phyloP scores from a whole-genome alignment of 371 early-diverging fungal species.

The Capillidium heterosporum region DNA sequence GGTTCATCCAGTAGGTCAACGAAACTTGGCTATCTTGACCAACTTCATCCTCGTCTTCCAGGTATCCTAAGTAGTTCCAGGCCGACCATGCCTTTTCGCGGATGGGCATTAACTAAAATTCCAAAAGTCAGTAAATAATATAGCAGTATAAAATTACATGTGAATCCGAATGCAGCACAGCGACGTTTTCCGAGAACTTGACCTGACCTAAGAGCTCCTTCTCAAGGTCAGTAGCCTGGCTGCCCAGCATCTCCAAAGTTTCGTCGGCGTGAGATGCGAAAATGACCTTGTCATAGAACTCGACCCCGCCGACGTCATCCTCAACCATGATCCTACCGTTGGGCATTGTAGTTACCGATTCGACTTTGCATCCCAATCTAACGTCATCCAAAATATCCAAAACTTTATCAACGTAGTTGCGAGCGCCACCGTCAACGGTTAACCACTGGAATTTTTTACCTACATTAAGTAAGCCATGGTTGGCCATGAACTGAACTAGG shows the following conservation, averaged over 20 bases:
- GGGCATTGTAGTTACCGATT: neutral
- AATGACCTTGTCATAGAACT: conserved; percentile 30
- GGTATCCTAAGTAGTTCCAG: conserved; percentile 30
- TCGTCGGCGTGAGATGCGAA: conserved; percentile 37
- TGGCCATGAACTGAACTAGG: conserved; percentile 34
- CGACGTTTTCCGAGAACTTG: conserved; percentile 22
- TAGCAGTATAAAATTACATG: conserved; percentile 5
- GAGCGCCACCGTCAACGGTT: conserved; percentile 26
- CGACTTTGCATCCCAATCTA: neutral
- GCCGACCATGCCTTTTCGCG: conserved; percentile 21
- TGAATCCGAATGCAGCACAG: conserved; percentile 22
- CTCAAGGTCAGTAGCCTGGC: conserved; percentile 24
- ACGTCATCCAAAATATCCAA: conserved; percentile 12
- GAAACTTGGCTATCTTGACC: conserved; percentile 10
- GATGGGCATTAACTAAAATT: conserved; percentile 30
- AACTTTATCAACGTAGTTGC: conserved; percentile 17
- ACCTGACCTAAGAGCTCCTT: conserved; percentile 18
- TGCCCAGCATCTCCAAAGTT: conserved; percentile 23
- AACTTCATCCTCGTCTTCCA: neutral
- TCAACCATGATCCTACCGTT: conserved; percentile 8
- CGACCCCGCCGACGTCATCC: conserved; percentile 12
- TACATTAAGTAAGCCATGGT: conserved; percentile 32
- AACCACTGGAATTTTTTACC: conserved; percentile 28
- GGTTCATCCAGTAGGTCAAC: conserved; percentile 44
- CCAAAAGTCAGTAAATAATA: conserved; percentile 6